Base-by-base conservation (phyloP, 306 rosid species). In the Gynostemma pentaphyllum region DNA sequence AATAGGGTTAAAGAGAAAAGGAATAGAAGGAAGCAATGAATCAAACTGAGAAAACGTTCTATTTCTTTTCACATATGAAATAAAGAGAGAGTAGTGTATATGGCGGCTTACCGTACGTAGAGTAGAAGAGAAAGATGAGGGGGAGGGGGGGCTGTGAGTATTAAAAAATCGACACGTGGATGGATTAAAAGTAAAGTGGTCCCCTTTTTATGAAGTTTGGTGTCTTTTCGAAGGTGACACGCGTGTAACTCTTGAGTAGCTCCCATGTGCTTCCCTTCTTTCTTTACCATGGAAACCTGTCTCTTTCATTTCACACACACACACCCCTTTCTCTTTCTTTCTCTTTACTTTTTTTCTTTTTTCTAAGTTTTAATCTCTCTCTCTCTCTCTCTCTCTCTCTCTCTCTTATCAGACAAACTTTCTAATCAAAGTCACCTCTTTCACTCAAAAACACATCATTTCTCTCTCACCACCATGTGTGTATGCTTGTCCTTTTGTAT, bases 401-500 rank as follows among this genome's bases (percentile, higher is more conserved):
- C 62, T 55, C 63, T 32, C 63, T 56, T 37, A 5, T 26, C 21
- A 51, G 36, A 51, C 59, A 24, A 51, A 2, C 64, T 56, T 56
- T 56, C 64, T 34, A 30, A 56, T 56, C 64, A 34, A 56, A 34
- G 24, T 55, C 42, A 30, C 62, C 62, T 55, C 62, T 55, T 28
- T 48, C 13, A 28, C 62, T 54, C 42, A n/a, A n/a, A n/a, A n/a
- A n/a, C n/a, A n/a, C n/a, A n/a, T n/a, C n/a, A n/a, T 49, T 2
- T 54, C 44, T 39, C 44, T 37, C 9, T 41, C 15, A 5, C 2
- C 61, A 14, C 61, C 61, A 28, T 53, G 26, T 53, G 26, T 37
- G 5, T 26, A 28, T 54, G 62, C 62, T 54, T 54, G 42, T 29
- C 62, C 15, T 4, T 24, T 54, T 54, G 10, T 52, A n/a, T n/a